Evolutionary conservation across 441 rosid species (phyloP).

Genomic region (Corymbia citriodora): DNA sequence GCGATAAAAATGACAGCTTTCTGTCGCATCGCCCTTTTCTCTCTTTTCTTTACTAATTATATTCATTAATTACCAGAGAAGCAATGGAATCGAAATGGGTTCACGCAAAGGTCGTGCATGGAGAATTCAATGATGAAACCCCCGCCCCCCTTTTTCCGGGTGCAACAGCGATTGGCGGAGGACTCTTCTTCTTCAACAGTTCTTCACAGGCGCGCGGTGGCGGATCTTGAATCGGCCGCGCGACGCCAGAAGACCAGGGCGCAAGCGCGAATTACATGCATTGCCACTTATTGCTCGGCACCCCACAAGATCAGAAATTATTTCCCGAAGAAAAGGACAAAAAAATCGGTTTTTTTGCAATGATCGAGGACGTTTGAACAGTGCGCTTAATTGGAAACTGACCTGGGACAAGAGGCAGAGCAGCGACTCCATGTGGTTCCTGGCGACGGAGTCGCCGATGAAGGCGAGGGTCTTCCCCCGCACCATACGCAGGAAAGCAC

Average conservation of each 20-base stretch:
- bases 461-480: conserved; percentile 74
- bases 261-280: not conserved
- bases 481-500: conserved; percentile 42
- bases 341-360: not conserved
- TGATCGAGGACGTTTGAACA: not conserved
- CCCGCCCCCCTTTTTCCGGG: not conserved
- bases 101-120: not conserved
- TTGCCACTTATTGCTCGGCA: not conserved
- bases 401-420: conserved; percentile 80
- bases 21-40: not conserved
- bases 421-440: conserved; percentile 88
- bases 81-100: not conserved
- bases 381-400: not conserved
- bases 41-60: not conserved
- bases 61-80: not conserved
- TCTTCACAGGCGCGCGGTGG: not conserved
- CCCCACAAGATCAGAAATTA: not conserved
- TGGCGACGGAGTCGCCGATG: conserved; percentile 83
- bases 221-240: not conserved
- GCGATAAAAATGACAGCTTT: not conserved
- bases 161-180: not conserved
- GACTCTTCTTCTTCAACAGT: not conserved
- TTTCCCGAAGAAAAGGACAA: not conserved
- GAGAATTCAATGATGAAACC: not conserved
- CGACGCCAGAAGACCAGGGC: not conserved